Percentiles rank a stretch among this genome's conserved stretches.
Evolutionary conservation across 2,329 filamentous ascomycete genomes (phyloP).

Genomic region (Xylaria sp.): DNA sequence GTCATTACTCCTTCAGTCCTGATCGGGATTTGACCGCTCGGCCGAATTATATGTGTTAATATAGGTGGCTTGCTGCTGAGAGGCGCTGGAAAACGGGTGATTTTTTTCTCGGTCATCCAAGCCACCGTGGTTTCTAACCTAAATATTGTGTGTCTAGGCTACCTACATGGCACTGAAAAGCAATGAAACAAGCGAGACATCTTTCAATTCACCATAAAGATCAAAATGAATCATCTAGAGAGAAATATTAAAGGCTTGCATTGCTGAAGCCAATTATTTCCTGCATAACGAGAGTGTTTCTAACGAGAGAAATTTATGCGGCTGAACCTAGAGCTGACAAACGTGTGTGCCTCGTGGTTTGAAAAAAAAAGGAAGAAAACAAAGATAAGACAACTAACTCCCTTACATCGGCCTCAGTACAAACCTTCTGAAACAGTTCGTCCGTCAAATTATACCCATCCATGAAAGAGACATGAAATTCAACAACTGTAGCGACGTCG

Average conservation of each 20-base stretch:
- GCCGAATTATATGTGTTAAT: conserved; percentile 16
- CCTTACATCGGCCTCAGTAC: conserved; percentile 15
- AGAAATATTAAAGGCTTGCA: neutral
- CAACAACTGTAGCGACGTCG: conserved; percentile 3
- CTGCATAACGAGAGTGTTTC: neutral
- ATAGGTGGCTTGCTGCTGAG: conserved; percentile 32
- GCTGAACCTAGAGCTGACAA: conserved; percentile 22
- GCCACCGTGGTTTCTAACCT: conserved; percentile 22
- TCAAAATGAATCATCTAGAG: neutral
- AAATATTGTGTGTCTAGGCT: conserved; percentile 4
- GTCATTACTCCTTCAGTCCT: conserved; percentile 15
- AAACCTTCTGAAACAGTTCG: conserved; percentile 1
- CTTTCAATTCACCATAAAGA: conserved; percentile 11
- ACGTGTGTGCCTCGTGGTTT: conserved; percentile 5
- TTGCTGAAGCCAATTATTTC: neutral
- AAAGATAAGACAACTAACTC: neutral
- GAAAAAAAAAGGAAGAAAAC: neutral
- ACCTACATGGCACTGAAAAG: conserved; percentile 11
- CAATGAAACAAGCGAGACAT: conserved; percentile 4
- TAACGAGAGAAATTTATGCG: neutral
- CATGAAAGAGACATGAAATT: conserved; percentile 1
- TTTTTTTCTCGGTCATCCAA: conserved; percentile 24
- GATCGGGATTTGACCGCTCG: conserved; percentile 23
- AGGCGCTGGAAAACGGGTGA: conserved; percentile 15
- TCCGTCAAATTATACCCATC: neutral